Evolutionary conservation across 1,139 yeast genomes (phyloP).

Genomic region (Saccharomycopsis phalli): DNA sequence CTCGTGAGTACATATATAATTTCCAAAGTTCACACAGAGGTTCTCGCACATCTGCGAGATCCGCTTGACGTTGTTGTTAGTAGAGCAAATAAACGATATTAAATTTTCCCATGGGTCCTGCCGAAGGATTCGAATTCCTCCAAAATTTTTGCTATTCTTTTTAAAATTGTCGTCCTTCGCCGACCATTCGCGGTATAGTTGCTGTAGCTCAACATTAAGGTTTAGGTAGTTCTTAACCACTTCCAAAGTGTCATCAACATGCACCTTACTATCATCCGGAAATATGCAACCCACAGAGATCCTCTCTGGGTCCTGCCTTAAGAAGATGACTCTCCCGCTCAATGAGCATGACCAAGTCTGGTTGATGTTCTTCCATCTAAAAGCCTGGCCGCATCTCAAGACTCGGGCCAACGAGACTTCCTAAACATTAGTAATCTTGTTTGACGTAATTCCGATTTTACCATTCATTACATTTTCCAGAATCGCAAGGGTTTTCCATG

Average conservation of each 20-base stretch:
- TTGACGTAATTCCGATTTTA: background rate
- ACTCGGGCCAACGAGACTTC: slow-evolving; percentile 64
- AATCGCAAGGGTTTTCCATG: slow-evolving; percentile 25
- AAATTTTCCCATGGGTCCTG: slow-evolving; percentile 98
- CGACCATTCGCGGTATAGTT: slow-evolving; percentile 57
- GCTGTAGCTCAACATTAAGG: slow-evolving; percentile 43
- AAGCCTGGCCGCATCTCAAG: slow-evolving; percentile 83
- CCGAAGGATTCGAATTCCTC: slow-evolving; percentile 73
- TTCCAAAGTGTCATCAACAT: slow-evolving; percentile 32
- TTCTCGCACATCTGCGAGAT: slow-evolving; percentile 90
- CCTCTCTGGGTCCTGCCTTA: slow-evolving; percentile 37
- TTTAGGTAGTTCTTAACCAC: slow-evolving; percentile 65
- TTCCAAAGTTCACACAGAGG: slow-evolving; percentile 66
- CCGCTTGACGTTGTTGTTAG: slow-evolving; percentile 91
- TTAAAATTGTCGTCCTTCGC: slow-evolving; percentile 42
- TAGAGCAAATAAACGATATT: slow-evolving; percentile 83
- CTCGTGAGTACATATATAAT: slow-evolving; percentile 43
- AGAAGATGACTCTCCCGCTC: slow-evolving; percentile 39
- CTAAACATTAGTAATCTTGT: slow-evolving; percentile 12
- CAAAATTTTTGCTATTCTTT: slow-evolving; percentile 31
- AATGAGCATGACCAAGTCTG: slow-evolving; percentile 54
- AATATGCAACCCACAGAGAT: slow-evolving; percentile 30
- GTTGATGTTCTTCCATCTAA: slow-evolving; percentile 57
- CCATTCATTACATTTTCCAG: slow-evolving; percentile 8
- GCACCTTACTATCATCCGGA: slow-evolving; percentile 6